A percentile compares a stretch with the other conserved stretches of the same genome.
Conservation (phyloP, 73 alveolate species). For the Blepharisma japonicum region DNA sequence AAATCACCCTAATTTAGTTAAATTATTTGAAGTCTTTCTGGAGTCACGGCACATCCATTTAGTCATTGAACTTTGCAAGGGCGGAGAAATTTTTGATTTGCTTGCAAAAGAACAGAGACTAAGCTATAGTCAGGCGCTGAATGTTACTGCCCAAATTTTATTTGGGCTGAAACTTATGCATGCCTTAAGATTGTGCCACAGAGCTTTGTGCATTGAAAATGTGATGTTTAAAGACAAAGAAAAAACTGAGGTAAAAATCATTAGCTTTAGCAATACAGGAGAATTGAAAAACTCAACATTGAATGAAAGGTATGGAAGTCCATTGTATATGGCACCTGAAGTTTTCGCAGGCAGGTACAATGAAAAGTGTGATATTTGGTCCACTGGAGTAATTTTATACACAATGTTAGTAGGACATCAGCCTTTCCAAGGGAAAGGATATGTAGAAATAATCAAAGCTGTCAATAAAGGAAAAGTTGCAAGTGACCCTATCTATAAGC, state of each 20-base stretch:
- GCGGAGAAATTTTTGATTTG: slow-evolving; percentile 27
- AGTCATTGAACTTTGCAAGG: slow-evolving; percentile 14
- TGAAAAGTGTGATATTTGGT: slow-evolving; percentile 39
- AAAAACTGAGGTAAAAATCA: background rate
- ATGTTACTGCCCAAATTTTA: background rate
- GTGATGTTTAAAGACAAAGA: background rate
- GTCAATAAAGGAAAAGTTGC: too few species aligned
- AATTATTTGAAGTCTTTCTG: slow-evolving; percentile 16
- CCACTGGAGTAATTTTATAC: slow-evolving; percentile 46
- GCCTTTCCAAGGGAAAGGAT: slow-evolving; percentile 51
- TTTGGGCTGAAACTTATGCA: background rate
- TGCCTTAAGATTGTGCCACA: background rate
- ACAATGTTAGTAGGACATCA: slow-evolving; percentile 35
- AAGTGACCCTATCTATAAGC: too few species aligned
- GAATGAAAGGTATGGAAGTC: background rate
- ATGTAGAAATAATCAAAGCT: background rate
- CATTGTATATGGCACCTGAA: slow-evolving; percentile 56
- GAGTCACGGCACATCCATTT: background rate
- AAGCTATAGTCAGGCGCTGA: background rate
- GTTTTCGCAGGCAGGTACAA: slow-evolving; percentile 34
- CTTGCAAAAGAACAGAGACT: background rate
- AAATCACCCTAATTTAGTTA: slow-evolving; percentile 23
- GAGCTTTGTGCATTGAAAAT: background rate
- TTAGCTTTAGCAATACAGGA: background rate
- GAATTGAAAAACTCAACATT: background rate